Evolutionary conservation across 2,329 filamentous ascomycete genomes (phyloP).

Genomic region (Ambrosiella xylebori): DNA sequence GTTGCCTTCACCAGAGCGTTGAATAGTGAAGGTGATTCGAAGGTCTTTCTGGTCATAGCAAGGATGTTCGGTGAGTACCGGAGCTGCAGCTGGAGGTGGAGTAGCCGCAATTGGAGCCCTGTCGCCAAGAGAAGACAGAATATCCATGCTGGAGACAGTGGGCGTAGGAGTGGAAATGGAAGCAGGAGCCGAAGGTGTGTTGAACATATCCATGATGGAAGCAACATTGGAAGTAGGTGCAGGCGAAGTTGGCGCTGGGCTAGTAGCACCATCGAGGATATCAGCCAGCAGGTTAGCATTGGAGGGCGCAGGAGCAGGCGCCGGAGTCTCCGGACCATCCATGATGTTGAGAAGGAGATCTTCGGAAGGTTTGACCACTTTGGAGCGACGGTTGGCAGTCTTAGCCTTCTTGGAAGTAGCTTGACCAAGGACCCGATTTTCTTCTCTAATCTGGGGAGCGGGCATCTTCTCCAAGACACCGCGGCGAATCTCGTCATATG

Average conservation of each 20-base stretch:
- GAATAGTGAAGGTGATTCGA: conserved; percentile 62
- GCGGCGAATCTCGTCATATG: conserved; percentile 66
- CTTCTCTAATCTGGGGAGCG: conserved; percentile 87
- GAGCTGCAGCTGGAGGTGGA: conserved; percentile 20
- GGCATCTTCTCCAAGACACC: conserved; percentile 98
- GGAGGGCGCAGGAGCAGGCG: conserved; percentile 35
- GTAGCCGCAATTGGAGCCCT: conserved; percentile 18
- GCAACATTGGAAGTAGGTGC: conserved; percentile 40
- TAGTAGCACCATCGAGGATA: conserved; percentile 63
- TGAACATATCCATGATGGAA: conserved; percentile 85
- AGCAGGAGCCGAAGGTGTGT: conserved; percentile 24
- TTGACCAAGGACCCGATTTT: conserved; percentile 77
- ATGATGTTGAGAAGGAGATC: conserved; percentile 88
- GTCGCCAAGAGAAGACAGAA: conserved; percentile 29
- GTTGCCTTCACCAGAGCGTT: conserved; percentile 60
- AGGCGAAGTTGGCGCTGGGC: conserved; percentile 24
- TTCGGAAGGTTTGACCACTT: conserved; percentile 66
- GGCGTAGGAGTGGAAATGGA: conserved; percentile 18
- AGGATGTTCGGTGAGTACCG: conserved; percentile 38
- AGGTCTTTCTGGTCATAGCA: conserved; percentile 83
- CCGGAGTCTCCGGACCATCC: conserved; percentile 34
- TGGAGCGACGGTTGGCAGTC: conserved; percentile 55
- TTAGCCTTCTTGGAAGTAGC: conserved; percentile 48
- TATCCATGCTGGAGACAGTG: conserved; percentile 29
- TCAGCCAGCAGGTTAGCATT: conserved; percentile 81